Evolutionary conservation across 2,329 filamentous ascomycete genomes (phyloP), one percentile per base, ranked within the genome.

Genomic region (Cucurbitaria berberidis): DNA sequence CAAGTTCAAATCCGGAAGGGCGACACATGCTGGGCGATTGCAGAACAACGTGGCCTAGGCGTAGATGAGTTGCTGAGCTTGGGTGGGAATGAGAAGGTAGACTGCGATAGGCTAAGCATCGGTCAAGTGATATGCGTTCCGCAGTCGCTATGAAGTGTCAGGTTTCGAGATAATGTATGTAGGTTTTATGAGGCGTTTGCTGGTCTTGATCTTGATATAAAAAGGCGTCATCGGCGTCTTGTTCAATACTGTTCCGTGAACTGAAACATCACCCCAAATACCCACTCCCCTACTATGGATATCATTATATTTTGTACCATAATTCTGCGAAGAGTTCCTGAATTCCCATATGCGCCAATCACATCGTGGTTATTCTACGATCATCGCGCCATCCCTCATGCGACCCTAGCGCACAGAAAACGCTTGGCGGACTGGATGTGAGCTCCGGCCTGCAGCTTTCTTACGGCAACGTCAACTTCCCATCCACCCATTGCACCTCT

Each of bases 21-120:
- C 5, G 81, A 85, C 55, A 82, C 80, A 7, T 85, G 83, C 66
- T 84, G 81, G 81, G 77, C 67, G 5, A 77, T 86, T 64, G 80
- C 78, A 1, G 62, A 83, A 51, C 66, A 59, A 27, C 67, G 74
- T 51, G 73, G 73, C n/a, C 53, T 81, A 49, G 72, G 68, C 36
- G 72, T 85, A 19, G 78, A 81, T 13, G 76, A 77, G 18, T 63
- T 86, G 26, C n/a, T 80, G 54, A 66, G 64, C 21, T 62, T 76
- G 24, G 27, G 53, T 16, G 66, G 66, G 32, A 85, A 86, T 51
- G 43, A 68, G 18, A 74, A 70, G 1, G 61, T 85, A 10, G 71
- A 82, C 48, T 86, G 84, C 62, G 77, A 81, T 21, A 69, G 62
- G 35, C 62, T 86, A 51, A 45, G 36, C 26, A 56, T 79, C 24